Evolutionary conservation across 2,329 filamentous ascomycete species (phyloP).

Genomic region (Colletotrichum falcatum): DNA sequence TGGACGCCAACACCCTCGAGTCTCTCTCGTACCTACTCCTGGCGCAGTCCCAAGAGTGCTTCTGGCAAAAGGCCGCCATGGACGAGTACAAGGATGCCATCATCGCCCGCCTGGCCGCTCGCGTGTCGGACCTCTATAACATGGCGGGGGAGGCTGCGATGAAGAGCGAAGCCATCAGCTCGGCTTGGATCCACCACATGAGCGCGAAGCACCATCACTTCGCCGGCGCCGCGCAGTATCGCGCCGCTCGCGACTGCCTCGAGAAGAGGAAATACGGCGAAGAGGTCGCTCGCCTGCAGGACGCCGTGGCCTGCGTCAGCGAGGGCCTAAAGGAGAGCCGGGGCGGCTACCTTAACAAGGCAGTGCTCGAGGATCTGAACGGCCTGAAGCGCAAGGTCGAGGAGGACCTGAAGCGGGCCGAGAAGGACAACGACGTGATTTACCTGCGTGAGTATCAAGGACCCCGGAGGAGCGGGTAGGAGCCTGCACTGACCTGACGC

Average conservation of each 20-base stretch:
- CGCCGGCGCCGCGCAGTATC: slow-evolving; percentile 92
- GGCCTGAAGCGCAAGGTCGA: slow-evolving; percentile 84
- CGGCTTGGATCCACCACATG: slow-evolving; percentile 98
- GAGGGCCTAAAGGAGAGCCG: slow-evolving; percentile 88
- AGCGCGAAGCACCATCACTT: slow-evolving; percentile 98
- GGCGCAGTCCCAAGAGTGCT: slow-evolving; percentile 96
- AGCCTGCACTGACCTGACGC: slow-evolving; percentile 52
- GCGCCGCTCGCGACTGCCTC: slow-evolving; percentile 88
- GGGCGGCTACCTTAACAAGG: slow-evolving; percentile 80
- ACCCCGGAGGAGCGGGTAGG: neutral
- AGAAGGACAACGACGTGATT: slow-evolving; percentile 97
- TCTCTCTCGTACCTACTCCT: slow-evolving; percentile 86
- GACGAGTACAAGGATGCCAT: slow-evolving; percentile 92
- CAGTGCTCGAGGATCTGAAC: slow-evolving; percentile 84
- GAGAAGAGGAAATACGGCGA: slow-evolving; percentile 97
- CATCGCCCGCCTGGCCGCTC: slow-evolving; percentile 89
- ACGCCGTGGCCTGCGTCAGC: slow-evolving; percentile 84
- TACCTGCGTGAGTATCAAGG: slow-evolving; percentile 74
- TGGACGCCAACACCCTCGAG: slow-evolving; percentile 90
- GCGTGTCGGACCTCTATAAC: slow-evolving; percentile 92
- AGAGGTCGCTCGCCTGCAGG: slow-evolving; percentile 87
- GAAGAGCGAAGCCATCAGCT: slow-evolving; percentile 89
- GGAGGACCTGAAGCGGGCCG: slow-evolving; percentile 90
- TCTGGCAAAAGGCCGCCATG: slow-evolving; percentile 97
- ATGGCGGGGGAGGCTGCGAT: slow-evolving; percentile 86